phyloP scores from a whole-genome alignment of 768 basidiomycete species.

The Polyporus arcularius region DNA sequence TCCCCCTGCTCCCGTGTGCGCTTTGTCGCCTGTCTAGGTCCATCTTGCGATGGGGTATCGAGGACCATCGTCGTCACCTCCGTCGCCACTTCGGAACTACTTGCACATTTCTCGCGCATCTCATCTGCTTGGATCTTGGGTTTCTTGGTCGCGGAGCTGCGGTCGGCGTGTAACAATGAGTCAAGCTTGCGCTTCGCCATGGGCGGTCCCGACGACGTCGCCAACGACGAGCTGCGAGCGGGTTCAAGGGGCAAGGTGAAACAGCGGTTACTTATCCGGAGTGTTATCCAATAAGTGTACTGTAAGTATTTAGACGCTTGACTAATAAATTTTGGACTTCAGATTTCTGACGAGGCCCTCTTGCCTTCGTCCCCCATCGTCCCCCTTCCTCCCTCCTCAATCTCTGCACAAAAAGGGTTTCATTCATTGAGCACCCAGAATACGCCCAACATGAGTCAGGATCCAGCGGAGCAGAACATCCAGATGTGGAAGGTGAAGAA shows the following conservation, averaged over 20 bases:
- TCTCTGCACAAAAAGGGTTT: constrained; percentile 6
- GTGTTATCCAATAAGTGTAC: neutral
- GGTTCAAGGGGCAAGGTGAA: neutral
- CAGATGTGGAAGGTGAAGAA: constrained; percentile 99
- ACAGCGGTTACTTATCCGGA: neutral
- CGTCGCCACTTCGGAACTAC: neutral
- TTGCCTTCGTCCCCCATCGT: constrained; percentile 5
- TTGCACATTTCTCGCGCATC: neutral
- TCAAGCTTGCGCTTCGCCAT: constrained; percentile 18
- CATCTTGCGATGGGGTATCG: neutral
- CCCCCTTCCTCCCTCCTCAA: neutral
- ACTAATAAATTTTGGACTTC: constrained; percentile 9
- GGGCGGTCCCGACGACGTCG: constrained; percentile 4
- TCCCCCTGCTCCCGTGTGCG: neutral
- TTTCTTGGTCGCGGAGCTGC: neutral
- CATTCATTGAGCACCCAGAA: constrained; percentile 6
- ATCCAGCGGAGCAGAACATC: constrained; percentile 90
- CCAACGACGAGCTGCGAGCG: neutral
- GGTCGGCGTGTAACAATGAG: neutral
- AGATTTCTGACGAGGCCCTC: neutral
- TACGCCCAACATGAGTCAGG: constrained; percentile 71
- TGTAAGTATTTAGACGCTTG: neutral
- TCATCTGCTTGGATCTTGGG: neutral
- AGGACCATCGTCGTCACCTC: neutral
- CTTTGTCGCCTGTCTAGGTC: neutral